Conservation (phyloP, 1,139 yeast genomes). For the Pichia cactophila region DNA sequence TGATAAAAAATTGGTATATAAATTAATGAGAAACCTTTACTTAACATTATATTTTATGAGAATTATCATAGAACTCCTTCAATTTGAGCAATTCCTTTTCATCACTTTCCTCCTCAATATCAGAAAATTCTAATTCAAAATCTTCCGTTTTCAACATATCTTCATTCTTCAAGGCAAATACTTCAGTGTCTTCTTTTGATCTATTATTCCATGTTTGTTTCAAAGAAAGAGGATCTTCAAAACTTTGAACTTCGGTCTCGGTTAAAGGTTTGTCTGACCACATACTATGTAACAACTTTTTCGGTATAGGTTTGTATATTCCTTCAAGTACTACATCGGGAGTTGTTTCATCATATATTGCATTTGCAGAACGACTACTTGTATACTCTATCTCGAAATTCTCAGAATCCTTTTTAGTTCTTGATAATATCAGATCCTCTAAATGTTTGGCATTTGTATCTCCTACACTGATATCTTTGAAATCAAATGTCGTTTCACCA, state of each 20-base stretch:
- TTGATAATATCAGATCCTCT: constrained; percentile 10
- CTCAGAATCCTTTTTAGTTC: constrained; percentile 19
- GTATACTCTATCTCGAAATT: constrained; percentile 35
- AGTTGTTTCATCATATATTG: constrained; percentile 8
- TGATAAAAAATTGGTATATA: neutral
- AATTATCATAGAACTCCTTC: constrained; percentile 16
- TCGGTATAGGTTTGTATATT: constrained; percentile 10
- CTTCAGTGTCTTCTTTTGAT: constrained; percentile 1
- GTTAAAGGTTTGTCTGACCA: constrained; percentile 13
- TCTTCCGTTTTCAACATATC: constrained; percentile 10
- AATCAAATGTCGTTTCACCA: constrained; percentile 15
- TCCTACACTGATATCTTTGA: constrained; percentile 1
- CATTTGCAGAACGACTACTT: constrained; percentile 22
- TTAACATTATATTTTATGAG: neutral
- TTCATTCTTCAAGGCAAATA: constrained; percentile 10
- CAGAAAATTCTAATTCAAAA: constrained; percentile 22
- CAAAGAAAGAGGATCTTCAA: constrained; percentile 20
- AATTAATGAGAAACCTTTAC: neutral
- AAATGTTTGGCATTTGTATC: constrained; percentile 2
- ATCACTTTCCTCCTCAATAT: constrained; percentile 16
- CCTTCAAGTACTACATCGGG: constrained; percentile 11
- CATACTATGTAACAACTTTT: constrained; percentile 15
- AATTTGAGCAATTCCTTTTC: constrained; percentile 17
- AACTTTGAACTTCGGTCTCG: constrained; percentile 5
- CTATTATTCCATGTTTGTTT: constrained; percentile 9